These are phyloP conservation scores for Acanthamoeba triangularis DNA, from an alignment of 208 protist species.

Conservation along the genomic window DNA sequence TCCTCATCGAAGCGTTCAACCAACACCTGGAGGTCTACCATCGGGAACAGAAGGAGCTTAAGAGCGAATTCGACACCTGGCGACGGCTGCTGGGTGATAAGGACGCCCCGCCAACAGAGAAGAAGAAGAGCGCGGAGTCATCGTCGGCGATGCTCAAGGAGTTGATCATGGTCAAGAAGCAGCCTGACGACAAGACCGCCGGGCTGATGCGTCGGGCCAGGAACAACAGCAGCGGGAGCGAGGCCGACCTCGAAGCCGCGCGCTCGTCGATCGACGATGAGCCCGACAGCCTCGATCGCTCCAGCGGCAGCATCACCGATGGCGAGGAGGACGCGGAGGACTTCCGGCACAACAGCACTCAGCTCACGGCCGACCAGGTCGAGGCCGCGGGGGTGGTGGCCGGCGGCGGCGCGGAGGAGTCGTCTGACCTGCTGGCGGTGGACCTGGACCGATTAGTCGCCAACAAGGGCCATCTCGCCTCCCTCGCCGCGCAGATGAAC, in stretches of 20 bases:
- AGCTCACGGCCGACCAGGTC: no score
- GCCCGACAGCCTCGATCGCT: slow-evolving; percentile 11
- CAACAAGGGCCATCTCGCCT: not conserved
- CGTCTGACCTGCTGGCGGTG: not conserved
- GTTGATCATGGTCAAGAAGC: not conserved
- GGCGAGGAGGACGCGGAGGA: slow-evolving; percentile 2
- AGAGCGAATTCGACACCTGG: slow-evolving; percentile 27
- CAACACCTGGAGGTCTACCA: slow-evolving; percentile 58
- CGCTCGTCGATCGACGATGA: not conserved
- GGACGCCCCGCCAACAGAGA: not conserved
- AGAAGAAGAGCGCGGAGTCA: not conserved
- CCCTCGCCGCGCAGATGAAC: slow-evolving; percentile 23
- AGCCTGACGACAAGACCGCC: no score
- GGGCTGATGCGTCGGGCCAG: no score
- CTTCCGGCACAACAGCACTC: not conserved
- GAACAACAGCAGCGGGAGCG: not conserved
- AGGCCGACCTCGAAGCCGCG: not conserved
- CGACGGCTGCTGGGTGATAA: not conserved
- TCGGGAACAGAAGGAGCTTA: not conserved
- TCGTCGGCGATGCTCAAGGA: not conserved
- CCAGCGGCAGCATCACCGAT: not conserved
- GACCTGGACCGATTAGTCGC: slow-evolving; percentile 23
- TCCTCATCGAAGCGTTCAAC: slow-evolving; percentile 75
- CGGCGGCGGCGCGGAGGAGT: not conserved
- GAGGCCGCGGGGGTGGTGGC: no score